Base-by-base conservation (phyloP, 2,329 filamentous ascomycete genomes). In the Coniella lustricola region DNA sequence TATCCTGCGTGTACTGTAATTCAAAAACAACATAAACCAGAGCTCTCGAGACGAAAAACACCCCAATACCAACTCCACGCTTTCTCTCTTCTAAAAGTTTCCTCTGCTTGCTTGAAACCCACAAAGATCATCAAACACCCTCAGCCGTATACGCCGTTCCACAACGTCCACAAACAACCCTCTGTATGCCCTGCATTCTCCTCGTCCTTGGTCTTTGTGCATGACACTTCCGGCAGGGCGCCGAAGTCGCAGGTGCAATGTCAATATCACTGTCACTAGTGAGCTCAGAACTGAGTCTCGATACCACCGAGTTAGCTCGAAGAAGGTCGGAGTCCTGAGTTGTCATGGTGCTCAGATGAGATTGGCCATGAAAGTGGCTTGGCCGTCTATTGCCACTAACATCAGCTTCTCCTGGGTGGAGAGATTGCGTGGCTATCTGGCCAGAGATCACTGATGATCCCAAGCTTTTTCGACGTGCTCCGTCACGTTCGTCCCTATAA, bases 121-220 rank as follows among this genome's bases (percentile, higher is more conserved):
- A 5, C 10, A 10, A 29, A 29, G 10, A 29, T 29, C 5, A 10
- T 46, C 33, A 49, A 20, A 12, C 49, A 7, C 33, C 40, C 12
- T 55, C 49, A 13, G 57, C 54, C 25, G 45, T 29, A 58, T 55
- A 47, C 9, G 59, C 49, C 37, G 57, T 62, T 3, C 73, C 73
- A 54, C 74, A 87, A 39, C 69, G 72, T 32, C 74, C 74, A 62
- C 84, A 87, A n/a, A 82, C 71, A 54, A 86, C 63, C 51, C 70
- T 72, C 59, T 80, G 77, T 45, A 68, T 70, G 7, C 73, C 74
- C 22, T 69, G 72, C 3, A 73, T 66, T 51, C 74, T 78, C 55
- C 74, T 79, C 2, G 77, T 76, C 54, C 78, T 78, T 55, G 88
- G 88, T 51, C 44, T 50, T 17, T 65, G 74, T 2, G 77, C 73